Conservation (phyloP, 768 basidiomycete species). For the Collybiopsis confluens region DNA sequence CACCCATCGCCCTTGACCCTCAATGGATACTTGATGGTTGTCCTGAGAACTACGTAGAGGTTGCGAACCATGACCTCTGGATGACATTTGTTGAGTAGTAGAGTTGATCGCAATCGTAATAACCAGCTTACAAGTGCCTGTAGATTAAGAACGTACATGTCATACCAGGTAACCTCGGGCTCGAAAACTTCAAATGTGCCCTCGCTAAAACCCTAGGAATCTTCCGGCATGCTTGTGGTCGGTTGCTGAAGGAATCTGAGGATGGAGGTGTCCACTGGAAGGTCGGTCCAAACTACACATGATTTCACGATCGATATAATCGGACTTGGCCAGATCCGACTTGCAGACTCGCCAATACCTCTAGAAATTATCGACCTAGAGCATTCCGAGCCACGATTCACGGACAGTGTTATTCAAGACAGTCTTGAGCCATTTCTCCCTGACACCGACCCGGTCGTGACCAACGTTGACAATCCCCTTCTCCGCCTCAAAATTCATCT, state of each 20-base stretch:
- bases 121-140: too few relatives aligned
- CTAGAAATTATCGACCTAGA: not conserved
- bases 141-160: constrained; percentile 18
- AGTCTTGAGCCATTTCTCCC: not conserved
- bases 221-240: constrained; percentile 2
- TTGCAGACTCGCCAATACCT: not conserved
- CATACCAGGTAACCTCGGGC: not conserved
- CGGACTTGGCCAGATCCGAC: not conserved
- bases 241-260: not conserved
- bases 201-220: constrained; percentile 6
- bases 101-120: not conserved
- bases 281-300: not conserved
- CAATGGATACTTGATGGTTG: too few relatives aligned
- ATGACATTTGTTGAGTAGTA: constrained; percentile 9
- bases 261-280: not conserved
- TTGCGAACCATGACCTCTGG: constrained; percentile 16
- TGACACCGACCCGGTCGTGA: not conserved
- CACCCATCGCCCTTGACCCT: too few relatives aligned
- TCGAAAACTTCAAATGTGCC: not conserved
- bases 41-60: not conserved
- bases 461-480: not conserved
- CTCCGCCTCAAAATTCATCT: constrained; percentile 22
- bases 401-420: not conserved
- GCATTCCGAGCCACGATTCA: not conserved
- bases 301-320: not conserved